Evolutionary conservation across 2,329 filamentous ascomycete species (phyloP).

Genomic region (Fusarium keratoplasticum): DNA sequence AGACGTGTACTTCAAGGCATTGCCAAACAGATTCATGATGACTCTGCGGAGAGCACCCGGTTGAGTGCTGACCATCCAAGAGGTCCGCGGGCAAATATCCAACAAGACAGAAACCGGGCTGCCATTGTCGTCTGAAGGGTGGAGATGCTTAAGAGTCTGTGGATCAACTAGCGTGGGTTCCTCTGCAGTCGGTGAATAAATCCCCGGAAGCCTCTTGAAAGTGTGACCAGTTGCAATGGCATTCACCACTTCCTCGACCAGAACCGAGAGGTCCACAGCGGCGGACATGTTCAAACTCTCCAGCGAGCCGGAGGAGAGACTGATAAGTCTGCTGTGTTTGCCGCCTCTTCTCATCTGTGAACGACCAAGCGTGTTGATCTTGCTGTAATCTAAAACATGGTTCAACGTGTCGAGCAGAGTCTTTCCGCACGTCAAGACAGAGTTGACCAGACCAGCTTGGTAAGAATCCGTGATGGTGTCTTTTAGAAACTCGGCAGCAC

Average conservation of each 20-base stretch:
- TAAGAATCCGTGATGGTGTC: conserved; percentile 54
- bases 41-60: conserved; percentile 64
- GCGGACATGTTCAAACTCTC: conserved; percentile 48
- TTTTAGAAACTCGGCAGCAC: conserved; percentile 61
- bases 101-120: conserved; percentile 59
- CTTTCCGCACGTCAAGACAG: conserved; percentile 59
- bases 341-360: conserved; percentile 39
- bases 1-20: conserved; percentile 71
- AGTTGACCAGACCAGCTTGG: conserved; percentile 57
- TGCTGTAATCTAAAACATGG: conserved; percentile 59
- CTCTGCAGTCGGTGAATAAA: background rate
- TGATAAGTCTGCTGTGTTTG: conserved; percentile 36
- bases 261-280: conserved; percentile 47
- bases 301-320: conserved; percentile 43
- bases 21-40: conserved; percentile 72
- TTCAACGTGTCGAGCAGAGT: conserved; percentile 63
- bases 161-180: background rate
- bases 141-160: background rate
- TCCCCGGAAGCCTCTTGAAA: conserved; percentile 44
- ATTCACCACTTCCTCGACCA: conserved; percentile 55
- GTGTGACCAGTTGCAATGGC: conserved; percentile 53
- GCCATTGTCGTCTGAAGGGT: background rate
- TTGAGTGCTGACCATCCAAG: conserved; percentile 65
- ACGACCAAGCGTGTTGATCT: conserved; percentile 51
- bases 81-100: conserved; percentile 58